A percentile compares a stretch with the other conserved stretches of the same genome.
These are phyloP conservation scores for Acanthamoeba polyphaga DNA, from an alignment of 208 protist species.

Conservation along the genomic window DNA sequence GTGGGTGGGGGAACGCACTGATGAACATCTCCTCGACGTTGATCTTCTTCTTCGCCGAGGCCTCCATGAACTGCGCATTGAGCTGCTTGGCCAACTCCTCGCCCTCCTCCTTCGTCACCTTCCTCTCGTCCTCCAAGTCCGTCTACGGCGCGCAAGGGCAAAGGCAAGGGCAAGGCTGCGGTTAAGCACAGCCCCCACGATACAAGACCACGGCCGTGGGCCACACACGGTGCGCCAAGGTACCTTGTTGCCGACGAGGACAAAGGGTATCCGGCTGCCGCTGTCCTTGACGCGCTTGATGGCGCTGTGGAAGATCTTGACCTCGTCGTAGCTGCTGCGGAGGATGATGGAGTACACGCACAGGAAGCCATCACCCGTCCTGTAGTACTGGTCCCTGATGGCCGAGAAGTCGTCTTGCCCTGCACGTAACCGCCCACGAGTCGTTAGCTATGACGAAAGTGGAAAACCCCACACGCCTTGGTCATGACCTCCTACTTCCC, in stretches of 20 bases:
- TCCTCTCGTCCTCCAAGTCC: conserved; percentile 39
- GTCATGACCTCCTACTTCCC: too few species aligned
- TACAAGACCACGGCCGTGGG: neutral
- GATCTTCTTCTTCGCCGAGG: conserved; percentile 75
- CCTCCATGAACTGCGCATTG: conserved; percentile 77
- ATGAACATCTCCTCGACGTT: conserved; percentile 79
- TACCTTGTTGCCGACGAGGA: conserved; percentile 91
- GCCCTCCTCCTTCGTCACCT: conserved; percentile 74
- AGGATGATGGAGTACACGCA: conserved; percentile 84
- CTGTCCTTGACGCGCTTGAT: conserved; percentile 90
- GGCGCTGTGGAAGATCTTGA: conserved; percentile 87
- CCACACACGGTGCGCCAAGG: conserved; percentile 63
- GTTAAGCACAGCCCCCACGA: neutral
- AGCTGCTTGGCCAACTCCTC: conserved; percentile 77
- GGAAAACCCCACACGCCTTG: neutral
- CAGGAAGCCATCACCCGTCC: conserved; percentile 29
- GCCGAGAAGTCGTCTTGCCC: conserved; percentile 82
- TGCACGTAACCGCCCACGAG: neutral
- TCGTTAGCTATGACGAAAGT: neutral
- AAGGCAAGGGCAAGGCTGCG: neutral
- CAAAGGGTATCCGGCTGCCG: conserved; percentile 82
- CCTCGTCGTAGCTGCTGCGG: conserved; percentile 89
- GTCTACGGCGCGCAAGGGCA: neutral
- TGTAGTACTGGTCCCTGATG: conserved; percentile 78
- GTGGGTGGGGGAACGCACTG: neutral